Conservation (phyloP, 1,284 basidiomycete genomes). For the Austroboletus rostrupii region DNA sequence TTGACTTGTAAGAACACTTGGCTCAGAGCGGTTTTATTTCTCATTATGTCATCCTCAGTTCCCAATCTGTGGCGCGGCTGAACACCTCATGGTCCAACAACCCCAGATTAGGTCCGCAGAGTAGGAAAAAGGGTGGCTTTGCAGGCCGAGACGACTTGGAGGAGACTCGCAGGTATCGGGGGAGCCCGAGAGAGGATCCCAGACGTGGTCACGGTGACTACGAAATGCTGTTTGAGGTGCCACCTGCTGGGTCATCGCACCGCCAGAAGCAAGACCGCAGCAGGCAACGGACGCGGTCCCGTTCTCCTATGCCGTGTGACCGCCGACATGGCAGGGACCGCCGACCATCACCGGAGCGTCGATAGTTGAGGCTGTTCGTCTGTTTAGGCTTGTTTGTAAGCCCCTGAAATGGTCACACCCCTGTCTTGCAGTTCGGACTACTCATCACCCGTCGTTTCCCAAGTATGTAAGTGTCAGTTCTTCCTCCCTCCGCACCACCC, state of each 20-base stretch:
- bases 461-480: conserved; percentile 21
- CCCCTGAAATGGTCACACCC: conserved; percentile 3
- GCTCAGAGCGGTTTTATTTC: neutral
- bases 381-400: conserved; percentile 24
- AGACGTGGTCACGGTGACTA: conserved; percentile 41
- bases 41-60: conserved; percentile 44
- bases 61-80: conserved; percentile 82
- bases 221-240: conserved; percentile 75
- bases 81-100: conserved; percentile 76
- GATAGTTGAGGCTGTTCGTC: conserved; percentile 4
- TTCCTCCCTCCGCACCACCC: neutral
- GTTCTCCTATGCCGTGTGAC: conserved; percentile 20
- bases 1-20: conserved; percentile 71
- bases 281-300: conserved; percentile 21
- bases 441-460: neutral
- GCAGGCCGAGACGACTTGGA: conserved; percentile 73
- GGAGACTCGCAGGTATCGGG: conserved; percentile 61
- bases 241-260: conserved; percentile 17
- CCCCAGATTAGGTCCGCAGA: conserved; percentile 49
- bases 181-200: conserved; percentile 24
- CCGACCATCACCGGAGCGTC: conserved; percentile 9
- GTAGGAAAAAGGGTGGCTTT: conserved; percentile 44
- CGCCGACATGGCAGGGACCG: conserved; percentile 15
- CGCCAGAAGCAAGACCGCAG: conserved; percentile 25
- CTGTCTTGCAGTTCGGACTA: conserved; percentile 19